These are phyloP conservation scores for Aspergillus saccharolyticus DNA, from an alignment of 495 filamentous ascomycete genomes.

Conservation along the genomic window DNA sequence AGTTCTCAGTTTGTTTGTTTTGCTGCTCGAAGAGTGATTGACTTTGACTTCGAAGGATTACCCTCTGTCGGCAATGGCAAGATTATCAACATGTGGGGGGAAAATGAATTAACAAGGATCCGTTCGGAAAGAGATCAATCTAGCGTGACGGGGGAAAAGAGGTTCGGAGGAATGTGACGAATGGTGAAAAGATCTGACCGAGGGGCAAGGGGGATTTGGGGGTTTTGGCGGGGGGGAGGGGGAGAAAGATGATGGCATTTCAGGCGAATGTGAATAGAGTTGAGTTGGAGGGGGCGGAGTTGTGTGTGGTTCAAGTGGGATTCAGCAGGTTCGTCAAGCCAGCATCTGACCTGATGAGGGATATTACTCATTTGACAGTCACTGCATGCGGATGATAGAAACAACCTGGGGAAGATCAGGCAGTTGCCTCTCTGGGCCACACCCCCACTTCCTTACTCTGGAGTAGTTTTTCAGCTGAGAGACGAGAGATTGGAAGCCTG, in stretches of 20 bases:
- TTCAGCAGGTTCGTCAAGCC: background rate
- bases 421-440: background rate
- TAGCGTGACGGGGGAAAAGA: background rate
- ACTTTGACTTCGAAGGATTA: background rate
- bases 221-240: background rate
- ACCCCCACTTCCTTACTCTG: too few relatives aligned
- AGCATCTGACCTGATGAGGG: background rate
- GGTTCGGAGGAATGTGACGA: background rate
- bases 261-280: background rate
- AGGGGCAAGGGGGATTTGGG: background rate
- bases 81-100: background rate
- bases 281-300: too few relatives aligned
- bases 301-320: background rate
- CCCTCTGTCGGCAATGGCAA: background rate
- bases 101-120: background rate
- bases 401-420: background rate
- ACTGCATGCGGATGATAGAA: too few relatives aligned
- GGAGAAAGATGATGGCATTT: background rate
- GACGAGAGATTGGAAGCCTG: too few relatives aligned
- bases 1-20: background rate
- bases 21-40: too few relatives aligned
- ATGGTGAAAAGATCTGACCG: background rate
- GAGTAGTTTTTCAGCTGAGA: too few relatives aligned
- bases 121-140: background rate
- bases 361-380: background rate